Base-by-base conservation (phyloP, 2,329 filamentous ascomycete genomes). In the Pleomassaria siparia region DNA sequence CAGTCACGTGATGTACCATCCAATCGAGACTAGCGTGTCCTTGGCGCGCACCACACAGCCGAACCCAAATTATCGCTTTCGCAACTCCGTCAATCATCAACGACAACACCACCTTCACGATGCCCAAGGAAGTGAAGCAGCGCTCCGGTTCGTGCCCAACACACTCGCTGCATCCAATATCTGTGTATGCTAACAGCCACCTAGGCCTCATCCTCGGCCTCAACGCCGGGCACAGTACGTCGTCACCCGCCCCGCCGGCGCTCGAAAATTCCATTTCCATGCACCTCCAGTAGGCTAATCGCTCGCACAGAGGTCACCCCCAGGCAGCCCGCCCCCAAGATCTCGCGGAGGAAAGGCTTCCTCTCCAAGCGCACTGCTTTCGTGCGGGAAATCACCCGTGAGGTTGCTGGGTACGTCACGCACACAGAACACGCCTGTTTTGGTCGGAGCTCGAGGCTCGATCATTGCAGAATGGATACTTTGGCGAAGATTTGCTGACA, bases 281-380 rank as follows among this genome's bases (percentile, higher is more conserved):
- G 48, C 48, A 53, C 54, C 15, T n/a, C 6, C 40, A 16, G 20
- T 22, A 37, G 18, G 58, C 55, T 65, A 63, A 66, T 53, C 47
- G 44, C 47, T 43, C 57, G 47, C 59, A 66, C 54, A 64, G 76
- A 79, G 73, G 76, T 79, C 72, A 79, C 76, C 47, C 75, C 75
- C 37, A 75, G 72, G 69, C 73, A 74, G 63, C 72, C 74, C 49
- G 74, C 75, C 62, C 67, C 74, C 58, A 73, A 72, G 59, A 73
- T 78, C 60, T 79, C 76, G 59, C 73, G 75, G 89, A 91, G 86
- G 81, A 97, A 96, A 85, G 94, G 94, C 68, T 89, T 94, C 80
- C 81, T 95, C 73, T 95, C 89, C 82, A 96, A 95, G 87, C 87
- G 91, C 72, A 97, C 94, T 68, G 86, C 88, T 69, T 97, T 99